Base-by-base conservation (phyloP, 1,284 basidiomycete species). In the Trichosporon faecale region DNA sequence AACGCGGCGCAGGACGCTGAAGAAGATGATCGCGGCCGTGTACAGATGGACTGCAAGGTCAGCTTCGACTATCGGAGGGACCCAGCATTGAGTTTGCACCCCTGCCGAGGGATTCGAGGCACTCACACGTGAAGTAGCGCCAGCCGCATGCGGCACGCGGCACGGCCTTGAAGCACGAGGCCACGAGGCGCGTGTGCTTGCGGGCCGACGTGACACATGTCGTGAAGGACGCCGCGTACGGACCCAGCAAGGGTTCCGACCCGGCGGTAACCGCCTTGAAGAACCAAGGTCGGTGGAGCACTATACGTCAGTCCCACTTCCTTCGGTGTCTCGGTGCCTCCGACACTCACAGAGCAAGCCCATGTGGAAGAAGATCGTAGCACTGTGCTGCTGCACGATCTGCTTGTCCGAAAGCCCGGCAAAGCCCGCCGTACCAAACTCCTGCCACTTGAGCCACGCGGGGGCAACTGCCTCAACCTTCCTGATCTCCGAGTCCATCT, bases 81-180 rank as follows among this genome's bases (percentile, higher is more conserved):
- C n/a, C n/a, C n/a, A n/a, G n/a, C n/a, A n/a, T n/a, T 31, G 49
- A 25, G n/a, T 52, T 52, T 9, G 21, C 18, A 2, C 18, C 29
- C 57, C 57, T 31, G 57, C 57, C 29, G 18, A 29, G 27, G 18
- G 16, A 33, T 11, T 60, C 27, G 27, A 33, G 31, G 11, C 6
- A 55, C 72, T 73, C 49, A 73, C 72, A 73, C 46, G 72, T 67
- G 66, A 72, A 76, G 68, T 74, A 75, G 72, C 75, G 75, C 75
- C 75, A 76, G 4, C 68, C 70, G 25, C 71, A 67, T 2, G 71
- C 75, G 1, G 73, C 75, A 11, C 57, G 64, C 60, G 6, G 74
- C 68, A 12, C 66, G 64, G 31, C 65, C 49, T 23, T 64, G 61
- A 1, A 76, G 57, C 23, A 76, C 27, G 72, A 74, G 0, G 68